Base-by-base conservation (phyloP, 2,329 filamentous ascomycete genomes). In the Trichoderma sp. region DNA sequence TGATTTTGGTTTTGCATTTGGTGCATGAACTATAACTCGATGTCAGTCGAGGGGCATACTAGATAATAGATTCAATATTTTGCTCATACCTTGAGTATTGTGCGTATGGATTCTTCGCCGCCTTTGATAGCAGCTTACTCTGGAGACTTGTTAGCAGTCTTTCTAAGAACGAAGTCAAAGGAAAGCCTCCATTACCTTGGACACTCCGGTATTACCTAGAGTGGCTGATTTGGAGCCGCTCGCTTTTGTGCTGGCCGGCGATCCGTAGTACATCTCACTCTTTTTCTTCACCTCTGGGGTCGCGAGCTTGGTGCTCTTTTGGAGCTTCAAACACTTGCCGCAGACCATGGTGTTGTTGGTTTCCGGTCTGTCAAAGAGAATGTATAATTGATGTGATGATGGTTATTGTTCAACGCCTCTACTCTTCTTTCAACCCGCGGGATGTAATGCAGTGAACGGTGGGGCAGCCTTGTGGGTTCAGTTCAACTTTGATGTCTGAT, bases 201-300 rank as follows among this genome's bases (percentile, higher is more conserved):
- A 85, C 71, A 91, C 82, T 39, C 89, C 88, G 13, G 84, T 88
- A 72, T 85, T 84, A 5, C 88, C 88, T 39, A 89, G 75, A 2
- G 88, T 91, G 47, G 87, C 82, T 26, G 86, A 85, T 70, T 83
- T 85, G 73, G 82, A 81, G 61, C 78, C 79, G 62, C 80, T 77
- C 20, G 79, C 72, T 73, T 80, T 78, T 70, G 84, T 78, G 26
- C 83, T 71, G 15, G 86, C 82, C 1, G 88, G 80, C 2, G 88
- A 91, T 62, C 89, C 89, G 76, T 88, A 87, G 79, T 91, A 91
- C 82, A 91, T 88, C 67, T 91, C 89, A 77, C 81, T 88, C 84
- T 89, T 91, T 81, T 88, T 89, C 81, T 91, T 91, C 73, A 91
- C 89, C 32, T 84, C 87, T 0, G 89, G 89, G 0, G 89, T 91